Evolutionary conservation across 2,329 filamentous ascomycete species (phyloP), one percentile per base, ranked within the genome.

Genomic region (Colletotrichum neosansevieriae): DNA sequence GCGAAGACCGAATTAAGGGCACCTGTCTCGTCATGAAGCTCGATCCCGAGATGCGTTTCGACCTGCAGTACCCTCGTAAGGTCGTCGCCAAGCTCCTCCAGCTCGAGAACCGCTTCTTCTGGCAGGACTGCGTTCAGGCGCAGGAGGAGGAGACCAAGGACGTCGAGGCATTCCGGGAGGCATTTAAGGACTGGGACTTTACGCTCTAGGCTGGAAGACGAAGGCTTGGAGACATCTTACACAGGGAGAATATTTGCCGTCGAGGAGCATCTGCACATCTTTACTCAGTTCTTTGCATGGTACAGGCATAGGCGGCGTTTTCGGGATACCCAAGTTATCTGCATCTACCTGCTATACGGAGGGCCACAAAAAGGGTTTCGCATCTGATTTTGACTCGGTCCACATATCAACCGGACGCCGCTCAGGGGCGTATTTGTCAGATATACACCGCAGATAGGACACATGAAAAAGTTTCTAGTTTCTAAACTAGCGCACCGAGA

Each of bases 141-240:
- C 84, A 90, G 65, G 88, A 88, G 11, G 94, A 97, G 72, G 96
- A 98, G 82, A 89, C 86, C 62, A 84, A 84, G 50, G 94, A 98
- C 77, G 92, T 91, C 2, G 87, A 89, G 61, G 88, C 86, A 10
- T 97, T 98, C 79, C 94, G 95, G 74, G 84, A 87, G 72, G 91
- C 91, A 1, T 99, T 97, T 76, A 90, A 93, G 79, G 84, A 88
- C 36, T 98, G 92, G 86, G 95, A 99, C 79, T 98, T 98, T 78
- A 92, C 93, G 13, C 69, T 83, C 49, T 40, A 57, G 53, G 58
- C 74, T 57, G 73, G 73, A 34, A 32, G 6, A 13, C 9, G 19
- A 19, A n/a, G 5, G 12, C 13, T 10, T 15, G 12, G n/a, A 19
- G 6, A 4, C n/a, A 19, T 13, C 21, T 13, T 24, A 36, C 5